A percentile compares a stretch with the other conserved stretches of the same genome.
phyloP scores from a whole-genome alignment of 257 asterid species.

The Euphrasia confusa region DNA sequence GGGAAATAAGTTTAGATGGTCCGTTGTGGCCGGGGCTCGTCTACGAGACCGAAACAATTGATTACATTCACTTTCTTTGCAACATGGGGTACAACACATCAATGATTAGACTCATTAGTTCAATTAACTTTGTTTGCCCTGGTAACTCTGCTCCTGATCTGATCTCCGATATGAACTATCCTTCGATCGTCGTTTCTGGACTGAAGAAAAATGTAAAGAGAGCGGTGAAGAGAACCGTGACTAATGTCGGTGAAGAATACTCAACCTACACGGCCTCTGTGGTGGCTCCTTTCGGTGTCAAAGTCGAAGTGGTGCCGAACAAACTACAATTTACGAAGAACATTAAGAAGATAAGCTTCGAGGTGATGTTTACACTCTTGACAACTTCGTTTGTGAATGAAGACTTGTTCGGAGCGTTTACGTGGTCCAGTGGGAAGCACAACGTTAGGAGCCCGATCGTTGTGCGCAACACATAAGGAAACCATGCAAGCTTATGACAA shows the following conservation, averaged over 20 bases:
- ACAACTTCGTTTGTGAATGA: background rate
- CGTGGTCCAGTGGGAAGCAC: constrained; percentile 58
- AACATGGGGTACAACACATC: constrained; percentile 42
- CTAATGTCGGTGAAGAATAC: constrained; percentile 62
- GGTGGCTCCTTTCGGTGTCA: constrained; percentile 34
- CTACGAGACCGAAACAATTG: constrained; percentile 53
- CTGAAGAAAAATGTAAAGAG: constrained; percentile 29
- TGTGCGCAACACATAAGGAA: constrained; percentile 27
- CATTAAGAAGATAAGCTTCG: constrained; percentile 42
- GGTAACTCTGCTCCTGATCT: constrained; percentile 31
- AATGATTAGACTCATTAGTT: constrained; percentile 45
- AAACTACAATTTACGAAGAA: constrained; percentile 50
- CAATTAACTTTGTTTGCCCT: constrained; percentile 52
- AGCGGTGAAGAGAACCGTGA: constrained; percentile 46
- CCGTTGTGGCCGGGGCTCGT: constrained; percentile 75
- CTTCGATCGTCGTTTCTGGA: constrained; percentile 56
- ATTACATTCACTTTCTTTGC: constrained; percentile 65
- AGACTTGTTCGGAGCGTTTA: constrained; percentile 61
- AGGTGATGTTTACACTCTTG: constrained; percentile 42
- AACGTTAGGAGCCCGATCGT: constrained; percentile 66
- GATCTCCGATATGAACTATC: constrained; percentile 78
- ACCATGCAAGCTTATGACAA: too few relatives aligned
- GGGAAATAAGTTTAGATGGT: constrained; percentile 50
- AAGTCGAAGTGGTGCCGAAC: constrained; percentile 52
- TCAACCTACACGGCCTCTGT: constrained; percentile 38